Conservation (phyloP, 805 yeast genomes). For the Candida wancherniae region DNA sequence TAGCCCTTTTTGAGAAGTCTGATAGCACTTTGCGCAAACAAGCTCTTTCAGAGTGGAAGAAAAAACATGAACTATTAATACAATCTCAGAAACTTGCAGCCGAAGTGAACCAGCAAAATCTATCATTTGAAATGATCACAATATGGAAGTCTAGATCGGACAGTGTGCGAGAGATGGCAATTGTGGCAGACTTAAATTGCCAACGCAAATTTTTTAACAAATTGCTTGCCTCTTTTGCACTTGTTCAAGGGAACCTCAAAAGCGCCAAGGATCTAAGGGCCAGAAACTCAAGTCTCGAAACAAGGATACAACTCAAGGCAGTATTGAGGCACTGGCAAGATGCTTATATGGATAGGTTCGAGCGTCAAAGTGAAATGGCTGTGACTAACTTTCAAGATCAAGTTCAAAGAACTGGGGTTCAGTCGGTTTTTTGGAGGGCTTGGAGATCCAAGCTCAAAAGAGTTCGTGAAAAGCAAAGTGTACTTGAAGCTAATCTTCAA, state of each 20-base stretch:
- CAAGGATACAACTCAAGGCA: slow-evolving; percentile 1
- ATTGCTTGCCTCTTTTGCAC: neutral
- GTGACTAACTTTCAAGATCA: slow-evolving; percentile 16
- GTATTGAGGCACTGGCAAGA: slow-evolving; percentile 22
- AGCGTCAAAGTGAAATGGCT: slow-evolving; percentile 15
- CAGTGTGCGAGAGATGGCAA: slow-evolving; percentile 6
- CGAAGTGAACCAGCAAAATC: neutral
- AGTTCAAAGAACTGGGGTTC: slow-evolving; percentile 5
- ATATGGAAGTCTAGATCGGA: slow-evolving; percentile 2
- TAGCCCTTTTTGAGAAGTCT: neutral
- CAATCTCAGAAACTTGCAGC: slow-evolving; percentile 1
- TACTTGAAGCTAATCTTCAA: slow-evolving; percentile 6
- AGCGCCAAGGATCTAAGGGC: neutral
- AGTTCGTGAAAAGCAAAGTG: neutral
- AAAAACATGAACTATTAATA: neutral
- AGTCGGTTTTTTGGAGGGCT: slow-evolving; percentile 1
- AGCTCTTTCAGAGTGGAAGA: slow-evolving; percentile 1
- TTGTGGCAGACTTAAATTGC: slow-evolving; percentile 18
- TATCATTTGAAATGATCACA: neutral
- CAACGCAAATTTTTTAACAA: slow-evolving; percentile 19
- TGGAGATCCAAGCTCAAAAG: slow-evolving; percentile 6
- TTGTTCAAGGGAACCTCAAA: neutral
- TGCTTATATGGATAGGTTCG: slow-evolving; percentile 18
- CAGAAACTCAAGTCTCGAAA: neutral
- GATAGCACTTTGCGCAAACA: neutral